A percentile compares a stretch with the other conserved stretches of the same genome.
These are phyloP conservation scores for Mycena venus DNA, from an alignment of 768 basidiomycete genomes.

Conservation along the genomic window DNA sequence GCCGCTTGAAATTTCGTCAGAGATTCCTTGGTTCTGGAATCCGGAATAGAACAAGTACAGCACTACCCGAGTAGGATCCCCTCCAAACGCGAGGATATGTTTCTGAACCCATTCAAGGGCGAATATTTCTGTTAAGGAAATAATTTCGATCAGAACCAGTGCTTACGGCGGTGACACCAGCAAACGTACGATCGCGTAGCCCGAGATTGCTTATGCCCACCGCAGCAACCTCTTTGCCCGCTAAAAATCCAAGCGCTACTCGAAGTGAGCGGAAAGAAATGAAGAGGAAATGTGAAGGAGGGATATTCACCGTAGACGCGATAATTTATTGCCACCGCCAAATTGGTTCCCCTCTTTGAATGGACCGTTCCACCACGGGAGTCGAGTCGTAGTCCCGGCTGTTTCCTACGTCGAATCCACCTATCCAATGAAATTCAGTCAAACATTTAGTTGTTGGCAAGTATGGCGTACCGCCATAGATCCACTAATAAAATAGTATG, in stretches of 20 bases:
- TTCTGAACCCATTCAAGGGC: constrained; percentile 71
- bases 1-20: neutral
- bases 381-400: neutral
- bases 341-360: constrained; percentile 5
- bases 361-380: constrained; percentile 4
- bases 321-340: constrained; percentile 13
- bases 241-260: constrained; percentile 21
- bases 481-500: neutral
- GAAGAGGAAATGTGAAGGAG: neutral
- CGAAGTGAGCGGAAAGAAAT: neutral
- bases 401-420: neutral
- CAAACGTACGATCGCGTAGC: constrained; percentile 23
- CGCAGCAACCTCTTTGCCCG: neutral
- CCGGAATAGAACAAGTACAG: constrained; percentile 42
- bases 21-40: neutral
- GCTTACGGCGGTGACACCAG: too few species aligned
- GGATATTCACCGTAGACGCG: constrained; percentile 1
- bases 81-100: constrained; percentile 68
- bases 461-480: neutral
- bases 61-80: constrained; percentile 64
- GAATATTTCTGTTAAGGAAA: constrained; percentile 46
- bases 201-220: constrained; percentile 19
- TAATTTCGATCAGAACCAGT: too few species aligned
- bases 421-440: neutral
- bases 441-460: neutral